A percentile compares a stretch with the other conserved stretches of the same genome.
These are phyloP conservation scores for Aspergillus amoenus DNA, from an alignment of 2,329 filamentous ascomycete genomes.

Conservation along the genomic window DNA sequence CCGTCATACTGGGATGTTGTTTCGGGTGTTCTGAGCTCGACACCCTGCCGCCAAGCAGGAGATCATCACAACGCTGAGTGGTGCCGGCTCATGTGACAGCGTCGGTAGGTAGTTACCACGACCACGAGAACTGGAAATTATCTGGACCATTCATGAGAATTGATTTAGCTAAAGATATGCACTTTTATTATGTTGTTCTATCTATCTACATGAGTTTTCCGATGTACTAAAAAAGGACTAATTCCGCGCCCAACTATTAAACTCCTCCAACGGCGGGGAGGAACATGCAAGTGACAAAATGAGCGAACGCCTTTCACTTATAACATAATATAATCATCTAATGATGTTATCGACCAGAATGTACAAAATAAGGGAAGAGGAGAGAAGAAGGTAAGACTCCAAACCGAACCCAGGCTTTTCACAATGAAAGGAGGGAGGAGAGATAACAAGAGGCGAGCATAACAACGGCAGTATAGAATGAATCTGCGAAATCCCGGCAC, in stretches of 20 bases:
- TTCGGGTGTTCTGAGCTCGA: neutral
- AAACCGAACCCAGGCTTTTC: neutral
- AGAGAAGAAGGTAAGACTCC: neutral
- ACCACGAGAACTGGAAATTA: neutral
- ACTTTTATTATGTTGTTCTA: constrained; percentile 2
- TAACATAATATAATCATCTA: constrained; percentile 6
- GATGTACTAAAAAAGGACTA: constrained; percentile 7
- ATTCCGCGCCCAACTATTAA: constrained; percentile 8
- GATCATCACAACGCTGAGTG: constrained; percentile 1
- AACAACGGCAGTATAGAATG: neutral
- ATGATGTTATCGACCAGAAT: neutral
- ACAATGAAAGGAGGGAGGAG: neutral
- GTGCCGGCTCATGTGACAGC: constrained; percentile 19
- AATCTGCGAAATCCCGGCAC: neutral
- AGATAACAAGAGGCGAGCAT: neutral
- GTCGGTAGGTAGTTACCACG: neutral
- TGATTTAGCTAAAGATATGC: neutral
- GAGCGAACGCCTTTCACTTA: neutral
- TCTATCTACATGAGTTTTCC: neutral
- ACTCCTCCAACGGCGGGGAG: neutral
- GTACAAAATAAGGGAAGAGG: neutral
- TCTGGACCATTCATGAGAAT: neutral
- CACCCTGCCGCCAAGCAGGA: constrained; percentile 10
- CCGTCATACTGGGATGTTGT: constrained; percentile 5
- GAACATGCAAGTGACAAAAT: constrained; percentile 3